These are phyloP conservation scores for Auxenochlorella pyrenoidosa DNA, from an alignment of 139 green algal species.

Conservation along the genomic window DNA sequence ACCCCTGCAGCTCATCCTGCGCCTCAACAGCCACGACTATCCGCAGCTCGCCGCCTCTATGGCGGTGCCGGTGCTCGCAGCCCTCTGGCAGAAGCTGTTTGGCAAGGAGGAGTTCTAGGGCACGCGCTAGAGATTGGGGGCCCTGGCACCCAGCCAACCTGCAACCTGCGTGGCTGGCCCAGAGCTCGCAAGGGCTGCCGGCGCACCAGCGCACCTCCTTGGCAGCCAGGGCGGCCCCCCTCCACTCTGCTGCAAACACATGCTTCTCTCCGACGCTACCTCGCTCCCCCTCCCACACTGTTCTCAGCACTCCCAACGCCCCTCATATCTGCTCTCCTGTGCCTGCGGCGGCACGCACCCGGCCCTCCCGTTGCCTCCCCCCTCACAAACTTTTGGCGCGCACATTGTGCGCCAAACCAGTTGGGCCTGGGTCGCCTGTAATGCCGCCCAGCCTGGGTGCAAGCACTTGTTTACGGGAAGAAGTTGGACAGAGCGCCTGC, in stretches of 20 bases:
- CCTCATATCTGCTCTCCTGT: not conserved
- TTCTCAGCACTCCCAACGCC: not conserved
- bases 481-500: too few species aligned
- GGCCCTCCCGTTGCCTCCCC: not conserved
- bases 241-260: not conserved
- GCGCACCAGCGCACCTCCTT: not conserved
- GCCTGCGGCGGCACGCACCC: not conserved
- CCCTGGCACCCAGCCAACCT: too few species aligned
- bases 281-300: slow-evolving; percentile 10
- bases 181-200: too few species aligned
- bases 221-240: not conserved
- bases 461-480: too few species aligned
- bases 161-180: too few species aligned
- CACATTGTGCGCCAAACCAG: not conserved
- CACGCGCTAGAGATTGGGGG: too few species aligned
- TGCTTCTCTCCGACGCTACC: not conserved
- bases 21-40: slow-evolving; percentile 52
- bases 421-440: too few species aligned
- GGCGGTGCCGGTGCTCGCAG: slow-evolving; percentile 41
- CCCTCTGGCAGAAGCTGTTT: slow-evolving; percentile 37
- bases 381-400: not conserved
- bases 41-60: slow-evolving; percentile 39
- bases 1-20: slow-evolving; percentile 12
- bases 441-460: too few species aligned
- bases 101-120: slow-evolving; percentile 36